Evolutionary conservation across 2,329 filamentous ascomycete genomes (phyloP).

Genomic region (Phialemoniopsis sp.): DNA sequence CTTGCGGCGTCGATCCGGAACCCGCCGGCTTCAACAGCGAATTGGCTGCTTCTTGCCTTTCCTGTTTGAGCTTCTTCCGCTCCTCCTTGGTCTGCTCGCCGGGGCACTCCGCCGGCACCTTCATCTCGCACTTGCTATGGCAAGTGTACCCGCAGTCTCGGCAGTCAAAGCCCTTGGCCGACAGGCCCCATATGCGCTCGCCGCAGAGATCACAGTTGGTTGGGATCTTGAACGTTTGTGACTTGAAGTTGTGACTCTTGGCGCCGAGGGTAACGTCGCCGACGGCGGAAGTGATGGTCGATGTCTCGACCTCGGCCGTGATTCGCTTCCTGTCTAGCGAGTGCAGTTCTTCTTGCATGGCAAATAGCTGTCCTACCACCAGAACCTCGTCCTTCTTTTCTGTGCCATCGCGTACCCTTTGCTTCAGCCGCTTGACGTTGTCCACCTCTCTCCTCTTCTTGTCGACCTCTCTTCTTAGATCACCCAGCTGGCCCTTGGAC

Average conservation of each 20-base stretch:
- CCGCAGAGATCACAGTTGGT: constrained; percentile 97
- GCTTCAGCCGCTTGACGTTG: constrained; percentile 65
- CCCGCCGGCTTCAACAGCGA: constrained; percentile 41
- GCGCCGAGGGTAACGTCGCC: constrained; percentile 91
- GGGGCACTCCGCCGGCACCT: constrained; percentile 92
- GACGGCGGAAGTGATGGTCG: constrained; percentile 85
- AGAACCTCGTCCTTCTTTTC: constrained; percentile 88
- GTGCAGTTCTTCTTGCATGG: constrained; percentile 79
- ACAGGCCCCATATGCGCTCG: constrained; percentile 94
- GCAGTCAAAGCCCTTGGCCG: constrained; percentile 94
- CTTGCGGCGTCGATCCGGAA: constrained; percentile 30
- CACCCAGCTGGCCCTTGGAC: constrained; percentile 78
- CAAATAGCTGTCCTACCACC: constrained; percentile 77
- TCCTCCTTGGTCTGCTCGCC: constrained; percentile 93
- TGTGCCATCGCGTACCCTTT: constrained; percentile 74
- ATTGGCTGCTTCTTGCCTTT: constrained; percentile 77
- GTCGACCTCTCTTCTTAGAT: constrained; percentile 78
- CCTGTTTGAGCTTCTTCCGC: constrained; percentile 86
- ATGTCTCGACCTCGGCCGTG: constrained; percentile 88
- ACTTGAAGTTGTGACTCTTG: constrained; percentile 95
- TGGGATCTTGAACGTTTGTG: constrained; percentile 98
- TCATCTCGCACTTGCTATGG: constrained; percentile 98
- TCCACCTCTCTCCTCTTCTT: constrained; percentile 86
- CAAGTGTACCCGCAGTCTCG: constrained; percentile 96
- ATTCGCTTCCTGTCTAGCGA: constrained; percentile 78